Conservation (phyloP, 2,329 filamentous ascomycete species). For the Penicillium crustosum region DNA sequence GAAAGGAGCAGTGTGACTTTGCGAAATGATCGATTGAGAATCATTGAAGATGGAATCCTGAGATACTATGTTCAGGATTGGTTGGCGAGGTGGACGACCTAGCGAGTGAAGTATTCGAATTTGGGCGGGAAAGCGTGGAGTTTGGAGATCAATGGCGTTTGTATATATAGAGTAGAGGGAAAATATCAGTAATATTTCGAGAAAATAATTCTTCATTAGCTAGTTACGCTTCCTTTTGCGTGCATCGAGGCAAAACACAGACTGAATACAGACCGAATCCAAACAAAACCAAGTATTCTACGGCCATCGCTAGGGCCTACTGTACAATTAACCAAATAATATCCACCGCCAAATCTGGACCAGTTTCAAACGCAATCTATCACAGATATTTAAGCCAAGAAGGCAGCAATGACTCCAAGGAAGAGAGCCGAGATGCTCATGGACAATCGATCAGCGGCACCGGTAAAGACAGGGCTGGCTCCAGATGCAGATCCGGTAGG, state of each 20-base stretch:
- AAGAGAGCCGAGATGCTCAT: background rate
- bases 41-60: slow-evolving; percentile 35
- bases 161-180: background rate
- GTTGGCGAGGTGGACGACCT: slow-evolving; percentile 27
- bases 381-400: background rate
- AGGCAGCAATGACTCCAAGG: background rate
- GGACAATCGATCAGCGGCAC: background rate
- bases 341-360: background rate
- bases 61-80: slow-evolving; percentile 32
- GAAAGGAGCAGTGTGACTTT: slow-evolving; percentile 32
- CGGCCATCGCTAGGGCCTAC: background rate
- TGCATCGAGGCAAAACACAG: background rate
- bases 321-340: slow-evolving; percentile 2
- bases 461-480: slow-evolving; percentile 4
- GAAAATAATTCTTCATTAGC: background rate
- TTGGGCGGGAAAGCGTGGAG: no score
- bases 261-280: background rate
- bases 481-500: background rate
- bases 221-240: background rate
- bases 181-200: no score
- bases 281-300: background rate
- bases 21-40: slow-evolving; percentile 26
- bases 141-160: background rate
- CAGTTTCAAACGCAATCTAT: background rate
- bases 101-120: background rate